Base-by-base conservation (phyloP, 768 basidiomycete species). In the Russula foetens region DNA sequence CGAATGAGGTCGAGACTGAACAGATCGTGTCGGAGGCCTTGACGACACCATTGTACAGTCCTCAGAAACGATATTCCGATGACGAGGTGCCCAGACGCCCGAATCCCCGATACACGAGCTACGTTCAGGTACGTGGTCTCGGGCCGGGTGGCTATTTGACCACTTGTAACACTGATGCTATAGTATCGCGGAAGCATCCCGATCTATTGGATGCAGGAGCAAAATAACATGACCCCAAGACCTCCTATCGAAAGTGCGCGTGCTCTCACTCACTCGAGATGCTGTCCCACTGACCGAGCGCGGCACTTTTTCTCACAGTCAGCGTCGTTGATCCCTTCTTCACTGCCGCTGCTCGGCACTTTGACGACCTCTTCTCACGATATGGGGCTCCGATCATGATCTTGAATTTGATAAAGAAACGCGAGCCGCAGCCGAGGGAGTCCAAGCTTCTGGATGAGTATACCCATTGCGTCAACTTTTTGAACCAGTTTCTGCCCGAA, bases 1-100 rank as follows among this genome's bases (percentile, higher is more conserved):
- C 96, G 3, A 99, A 99, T 69, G 97, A 98, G 72, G 97, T 99
- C 2, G 97, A 99, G 74, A 97, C 94, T 0, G 97, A 99, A 71
- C 97, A 99, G 69, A 96, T 99, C 53, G 92, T 96, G 0, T 89
- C 87, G 8, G 94, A 96, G 69, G 88, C 90, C 0, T 70, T 91
- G 6, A 95, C 90, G 0, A 95, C 93, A 0, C 84, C 93, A 0
- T 95, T 97, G 70, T 92, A 93, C 69, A 87, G 80, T 65, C 90
- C 90, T 9, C 74, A 77, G 12, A 66, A 69, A 7, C 72, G 75
- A 33, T 67, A 70, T 48, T 43, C 74, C 75, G 15, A 65, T 69
- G 8, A 56, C 66, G 2, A 68, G 69, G 21, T 71, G 66, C 8
- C 71, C 66, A 41, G 74, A 26, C 75, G 81, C 3, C 85, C 86